Evolutionary conservation across 106 monocot species (phyloP).

Genomic region (Phalaenopsis aphrodite): DNA sequence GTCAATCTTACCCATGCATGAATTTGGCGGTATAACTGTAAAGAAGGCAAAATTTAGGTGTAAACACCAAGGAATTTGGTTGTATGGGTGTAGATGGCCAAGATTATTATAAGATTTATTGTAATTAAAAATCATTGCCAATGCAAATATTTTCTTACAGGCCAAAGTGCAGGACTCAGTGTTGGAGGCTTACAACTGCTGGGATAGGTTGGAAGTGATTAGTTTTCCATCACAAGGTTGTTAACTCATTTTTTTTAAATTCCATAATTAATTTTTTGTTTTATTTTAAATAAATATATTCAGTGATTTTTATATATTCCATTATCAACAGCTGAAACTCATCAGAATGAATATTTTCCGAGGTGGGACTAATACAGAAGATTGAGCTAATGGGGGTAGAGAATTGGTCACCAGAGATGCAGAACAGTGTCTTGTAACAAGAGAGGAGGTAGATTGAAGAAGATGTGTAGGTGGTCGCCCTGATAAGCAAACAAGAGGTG

Average conservation of each 20-base stretch:
- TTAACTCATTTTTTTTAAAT: not conserved
- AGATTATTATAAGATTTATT: no score
- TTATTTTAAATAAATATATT: not conserved
- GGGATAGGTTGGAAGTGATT: slow-evolving; percentile 36
- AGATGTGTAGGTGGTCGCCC: not conserved
- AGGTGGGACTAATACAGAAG: not conserved
- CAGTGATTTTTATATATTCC: not conserved
- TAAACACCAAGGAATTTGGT: no score
- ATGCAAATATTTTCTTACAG: slow-evolving; percentile 12
- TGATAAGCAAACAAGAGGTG: slow-evolving; percentile 2
- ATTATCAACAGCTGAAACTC: not conserved
- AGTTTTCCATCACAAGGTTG: not conserved
- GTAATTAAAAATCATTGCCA: not conserved
- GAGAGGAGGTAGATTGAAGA: not conserved
- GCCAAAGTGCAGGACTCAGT: slow-evolving; percentile 15
- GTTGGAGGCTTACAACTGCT: slow-evolving; percentile 22
- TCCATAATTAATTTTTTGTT: not conserved
- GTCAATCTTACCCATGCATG: no score
- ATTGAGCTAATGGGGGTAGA: not conserved
- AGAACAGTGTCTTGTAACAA: not conserved
- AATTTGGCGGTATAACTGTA: no score
- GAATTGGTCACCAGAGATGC: not conserved
- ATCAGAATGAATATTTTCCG: not conserved
- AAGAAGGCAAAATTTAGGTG: no score
- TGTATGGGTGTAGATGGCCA: no score